phyloP scores from a whole-genome alignment of 805 yeast species.

The Kuraishia ogatae region DNA sequence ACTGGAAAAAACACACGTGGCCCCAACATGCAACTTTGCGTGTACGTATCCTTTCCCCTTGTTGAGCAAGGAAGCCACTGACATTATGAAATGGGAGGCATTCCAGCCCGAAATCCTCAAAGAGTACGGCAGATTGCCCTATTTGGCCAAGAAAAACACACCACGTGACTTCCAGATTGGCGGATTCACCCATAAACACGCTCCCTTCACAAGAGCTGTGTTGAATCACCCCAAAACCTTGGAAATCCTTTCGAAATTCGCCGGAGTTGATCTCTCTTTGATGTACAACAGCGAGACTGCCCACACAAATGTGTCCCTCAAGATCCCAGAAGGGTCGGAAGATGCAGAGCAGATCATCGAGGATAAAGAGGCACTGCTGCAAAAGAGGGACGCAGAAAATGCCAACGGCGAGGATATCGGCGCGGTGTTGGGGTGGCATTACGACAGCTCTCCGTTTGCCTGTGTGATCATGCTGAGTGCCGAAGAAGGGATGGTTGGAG shows the following conservation, averaged over 20 bases:
- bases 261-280: conserved; percentile 45
- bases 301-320: conserved; percentile 38
- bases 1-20: conserved; percentile 26
- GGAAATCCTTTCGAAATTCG: conserved; percentile 44
- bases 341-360: conserved; percentile 2
- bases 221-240: conserved; percentile 52
- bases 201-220: conserved; percentile 46
- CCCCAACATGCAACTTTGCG: conserved; percentile 24
- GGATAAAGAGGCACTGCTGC: conserved; percentile 6
- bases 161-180: conserved; percentile 32
- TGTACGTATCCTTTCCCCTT: conserved; percentile 46
- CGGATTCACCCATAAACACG: conserved; percentile 33
- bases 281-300: conserved; percentile 53
- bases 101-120: conserved; percentile 28
- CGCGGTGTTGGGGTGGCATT: conserved; percentile 47
- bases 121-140: conserved; percentile 26
- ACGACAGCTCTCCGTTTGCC: conserved; percentile 54
- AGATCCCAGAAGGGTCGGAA: conserved; percentile 13
- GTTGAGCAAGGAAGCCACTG: conserved; percentile 42
- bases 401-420: not conserved
- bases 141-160: conserved; percentile 28
- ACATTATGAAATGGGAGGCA: conserved; percentile 38
- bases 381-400: not conserved
- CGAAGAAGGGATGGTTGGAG: conserved; percentile 50
- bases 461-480: conserved; percentile 59